Evolutionary conservation across 805 yeast species (phyloP), one percentile per base, ranked within the genome.

Genomic region (Komagataella pastoris): DNA sequence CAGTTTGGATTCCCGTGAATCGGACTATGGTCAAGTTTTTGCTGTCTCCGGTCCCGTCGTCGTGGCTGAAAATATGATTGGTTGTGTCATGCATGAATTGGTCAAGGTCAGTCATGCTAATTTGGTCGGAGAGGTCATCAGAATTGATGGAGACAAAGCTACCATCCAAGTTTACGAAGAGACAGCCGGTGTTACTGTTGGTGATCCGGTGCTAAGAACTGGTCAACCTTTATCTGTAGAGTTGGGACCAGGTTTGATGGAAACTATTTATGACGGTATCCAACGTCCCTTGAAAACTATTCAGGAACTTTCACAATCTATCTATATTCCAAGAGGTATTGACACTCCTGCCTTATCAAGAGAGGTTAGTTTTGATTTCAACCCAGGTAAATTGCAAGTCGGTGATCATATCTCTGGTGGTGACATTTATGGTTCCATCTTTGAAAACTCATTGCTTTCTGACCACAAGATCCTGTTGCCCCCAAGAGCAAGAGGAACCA

Each of bases 401-500:
- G 99, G 99, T 62, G 99, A 93, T 69, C 99, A 93, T 69, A 88
- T 93, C 61, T 80, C 96, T 49, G 99, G 99, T 59, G 99, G 99
- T 74, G 98, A 93, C 67, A 88, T 91, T 61, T 88, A 87, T 64
- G 99, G 97, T 65, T 77, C 88, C 50, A 85, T 89, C 54, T 91
- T 79, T 65, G 99, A 93, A 74, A 93, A 93, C 75, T 91, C 98
- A 12, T 76, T 93, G 61, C 73, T 93, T 57, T 80, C 83, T 55
- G 95, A 90, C 72, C 99, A 93, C 74, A 89, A 89, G 72, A 90
- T 93, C 63, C 72, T 93, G 65, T 75, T 93, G 58, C 99, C 99
- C 47, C 99, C 99, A 66, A 85, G 96, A 71, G 98, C 98, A 19
- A 83, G 97, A 71, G 99, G 99, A 78, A 91, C 97, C 44, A 81